phyloP scores from a whole-genome alignment of 768 basidiomycete genomes.

The Auricularia sp. region DNA sequence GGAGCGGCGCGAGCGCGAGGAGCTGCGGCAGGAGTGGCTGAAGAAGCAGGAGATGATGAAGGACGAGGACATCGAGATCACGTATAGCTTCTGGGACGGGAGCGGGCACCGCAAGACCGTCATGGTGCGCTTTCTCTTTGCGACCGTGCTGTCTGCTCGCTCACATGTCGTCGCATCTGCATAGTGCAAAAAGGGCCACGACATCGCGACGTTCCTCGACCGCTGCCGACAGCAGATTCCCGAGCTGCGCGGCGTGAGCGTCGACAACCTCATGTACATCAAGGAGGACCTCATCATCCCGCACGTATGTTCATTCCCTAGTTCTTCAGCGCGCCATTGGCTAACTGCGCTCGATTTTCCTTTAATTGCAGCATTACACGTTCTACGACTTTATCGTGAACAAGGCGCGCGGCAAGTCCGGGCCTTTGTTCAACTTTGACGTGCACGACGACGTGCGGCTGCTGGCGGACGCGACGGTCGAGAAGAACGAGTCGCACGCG shows the following conservation, averaged over 20 bases:
- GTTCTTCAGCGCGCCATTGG: neutral
- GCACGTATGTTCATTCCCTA: constrained; percentile 45
- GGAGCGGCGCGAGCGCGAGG: constrained; percentile 81
- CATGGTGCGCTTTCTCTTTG: constrained; percentile 12
- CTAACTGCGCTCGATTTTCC: constrained; percentile 1
- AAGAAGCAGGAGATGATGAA: constrained; percentile 58
- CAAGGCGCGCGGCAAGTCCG: constrained; percentile 96
- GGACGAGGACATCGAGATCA: constrained; percentile 73
- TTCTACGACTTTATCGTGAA: constrained; percentile 99
- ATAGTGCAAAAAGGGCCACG: constrained; percentile 92
- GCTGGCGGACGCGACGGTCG: constrained; percentile 85
- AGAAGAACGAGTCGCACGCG: constrained; percentile 98
- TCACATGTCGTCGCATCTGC: too few relatives aligned
- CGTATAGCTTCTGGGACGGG: constrained; percentile 91
- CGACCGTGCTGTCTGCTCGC: too few relatives aligned
- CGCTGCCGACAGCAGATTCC: constrained; percentile 91
- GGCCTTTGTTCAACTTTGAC: constrained; percentile 96
- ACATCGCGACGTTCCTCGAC: constrained; percentile 76
- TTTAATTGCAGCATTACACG: constrained; percentile 72
- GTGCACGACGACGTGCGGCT: constrained; percentile 97
- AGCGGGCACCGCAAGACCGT: constrained; percentile 93
- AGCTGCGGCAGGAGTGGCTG: constrained; percentile 84
- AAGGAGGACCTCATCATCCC: constrained; percentile 99
- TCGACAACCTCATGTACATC: constrained; percentile 98
- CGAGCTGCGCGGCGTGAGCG: constrained; percentile 78